These are phyloP conservation scores for Lentinula sp. DNA, from an alignment of 768 basidiomycete species.

Conservation along the genomic window DNA sequence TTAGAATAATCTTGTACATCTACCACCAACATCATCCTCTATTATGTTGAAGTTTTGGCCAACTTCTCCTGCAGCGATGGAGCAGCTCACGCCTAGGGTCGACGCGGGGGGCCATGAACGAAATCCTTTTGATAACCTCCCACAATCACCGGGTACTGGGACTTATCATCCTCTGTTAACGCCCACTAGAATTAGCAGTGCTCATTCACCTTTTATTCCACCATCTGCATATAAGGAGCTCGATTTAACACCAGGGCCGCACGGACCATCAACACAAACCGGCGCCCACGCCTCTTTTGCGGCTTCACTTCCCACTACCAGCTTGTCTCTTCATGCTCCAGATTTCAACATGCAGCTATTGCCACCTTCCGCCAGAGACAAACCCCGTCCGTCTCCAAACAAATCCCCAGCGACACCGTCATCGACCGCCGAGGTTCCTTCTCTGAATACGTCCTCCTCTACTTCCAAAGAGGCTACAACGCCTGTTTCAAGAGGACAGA, in stretches of 20 bases:
- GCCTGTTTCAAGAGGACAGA: conserved; percentile 56
- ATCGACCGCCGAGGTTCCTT: conserved; percentile 25
- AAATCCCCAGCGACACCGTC: conserved; percentile 32
- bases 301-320: conserved; percentile 33
- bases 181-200: not conserved
- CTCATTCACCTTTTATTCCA: not conserved
- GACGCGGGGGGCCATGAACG: not conserved
- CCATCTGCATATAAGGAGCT: not conserved
- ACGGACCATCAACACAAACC: not conserved
- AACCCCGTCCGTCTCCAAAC: conserved; percentile 13
- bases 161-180: conserved; percentile 4
- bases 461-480: conserved; percentile 26
- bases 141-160: not conserved
- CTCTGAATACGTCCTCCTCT: conserved; percentile 16
- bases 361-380: conserved; percentile 35
- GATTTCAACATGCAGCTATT: conserved; percentile 74
- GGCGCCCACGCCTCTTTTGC: conserved; percentile 4
- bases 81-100: conserved; percentile 2
- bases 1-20: not conserved
- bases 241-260: not conserved
- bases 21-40: not conserved
- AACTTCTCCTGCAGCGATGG: not conserved
- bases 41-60: conserved; percentile 3
- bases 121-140: conserved; percentile 3
- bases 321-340: conserved; percentile 80